Conservation (phyloP, 129 eudicot genomes). For the Flaveria robusta region DNA sequence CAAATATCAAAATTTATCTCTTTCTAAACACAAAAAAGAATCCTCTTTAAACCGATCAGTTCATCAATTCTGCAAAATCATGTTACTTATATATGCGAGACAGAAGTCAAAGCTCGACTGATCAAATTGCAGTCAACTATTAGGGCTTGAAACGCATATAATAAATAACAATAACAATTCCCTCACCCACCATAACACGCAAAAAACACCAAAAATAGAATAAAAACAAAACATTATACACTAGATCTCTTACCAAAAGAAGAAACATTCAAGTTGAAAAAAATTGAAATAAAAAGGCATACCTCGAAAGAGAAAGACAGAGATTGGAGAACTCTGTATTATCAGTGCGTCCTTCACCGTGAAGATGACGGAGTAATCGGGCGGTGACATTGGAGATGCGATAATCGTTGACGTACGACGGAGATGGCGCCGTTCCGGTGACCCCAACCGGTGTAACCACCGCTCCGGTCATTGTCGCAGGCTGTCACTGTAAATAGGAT, state of each 20-base stretch:
- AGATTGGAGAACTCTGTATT: constrained; percentile 59
- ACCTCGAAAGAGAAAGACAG: constrained; percentile 87
- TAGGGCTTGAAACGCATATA: constrained; percentile 33
- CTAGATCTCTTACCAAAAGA: neutral
- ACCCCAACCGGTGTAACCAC: constrained; percentile 20
- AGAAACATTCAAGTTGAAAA: neutral
- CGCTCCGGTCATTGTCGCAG: constrained; percentile 26
- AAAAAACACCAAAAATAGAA: too few relatives aligned
- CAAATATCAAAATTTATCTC: constrained; percentile 2
- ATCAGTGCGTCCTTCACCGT: constrained; percentile 18
- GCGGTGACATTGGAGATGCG: constrained; percentile 63
- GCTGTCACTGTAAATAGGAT: neutral
- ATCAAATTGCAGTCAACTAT: neutral
- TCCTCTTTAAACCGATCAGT: constrained; percentile 1
- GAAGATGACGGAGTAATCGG: constrained; percentile 42
- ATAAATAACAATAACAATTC: neutral
- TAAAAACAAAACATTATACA: neutral
- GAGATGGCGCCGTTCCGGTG: constrained; percentile 25
- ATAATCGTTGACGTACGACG: constrained; percentile 47
- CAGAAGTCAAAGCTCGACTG: constrained; percentile 1
- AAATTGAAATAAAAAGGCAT: neutral
- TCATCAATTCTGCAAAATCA: constrained; percentile 2
- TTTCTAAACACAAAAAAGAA: neutral
- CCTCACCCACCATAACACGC: neutral
- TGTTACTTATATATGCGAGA: neutral